A percentile compares a stretch with the other conserved stretches of the same genome.
Conservation (phyloP, 805 yeast genomes). For the Hanseniaspora vineae region DNA sequence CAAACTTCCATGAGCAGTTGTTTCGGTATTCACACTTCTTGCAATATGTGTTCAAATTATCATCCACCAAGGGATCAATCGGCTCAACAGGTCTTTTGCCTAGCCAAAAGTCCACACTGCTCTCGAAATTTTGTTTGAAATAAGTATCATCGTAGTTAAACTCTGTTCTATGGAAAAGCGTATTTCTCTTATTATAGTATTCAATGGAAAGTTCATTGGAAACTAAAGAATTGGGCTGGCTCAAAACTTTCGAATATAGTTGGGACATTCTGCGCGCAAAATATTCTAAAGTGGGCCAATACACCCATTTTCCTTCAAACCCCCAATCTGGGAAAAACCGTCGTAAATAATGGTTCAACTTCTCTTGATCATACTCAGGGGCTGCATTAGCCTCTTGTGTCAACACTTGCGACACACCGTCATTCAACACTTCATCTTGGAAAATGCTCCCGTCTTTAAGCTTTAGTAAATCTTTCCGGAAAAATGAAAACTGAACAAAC, state of each 20-base stretch:
- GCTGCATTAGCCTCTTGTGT: background rate
- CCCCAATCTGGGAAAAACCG: background rate
- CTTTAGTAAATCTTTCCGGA: constrained; percentile 31
- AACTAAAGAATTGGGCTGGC: constrained; percentile 13
- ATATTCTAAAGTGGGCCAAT: constrained; percentile 42
- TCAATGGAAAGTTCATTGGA: constrained; percentile 33
- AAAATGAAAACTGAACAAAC: constrained; percentile 24
- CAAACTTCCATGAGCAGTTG: constrained; percentile 29
- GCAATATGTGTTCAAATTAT: constrained; percentile 31
- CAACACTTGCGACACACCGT: background rate
- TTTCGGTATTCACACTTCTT: constrained; percentile 38
- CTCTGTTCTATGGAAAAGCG: constrained; percentile 6
- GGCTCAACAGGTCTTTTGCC: constrained; percentile 41
- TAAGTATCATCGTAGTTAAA: constrained; percentile 26
- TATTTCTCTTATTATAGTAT: constrained; percentile 35
- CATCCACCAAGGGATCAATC: constrained; percentile 21
- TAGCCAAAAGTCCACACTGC: constrained; percentile 41
- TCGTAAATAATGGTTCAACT: background rate
- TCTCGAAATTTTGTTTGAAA: constrained; percentile 20
- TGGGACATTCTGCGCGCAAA: constrained; percentile 45
- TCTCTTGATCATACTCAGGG: background rate
- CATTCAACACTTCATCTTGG: background rate
- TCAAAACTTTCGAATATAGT: constrained; percentile 12
- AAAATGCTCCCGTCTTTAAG: constrained; percentile 31
- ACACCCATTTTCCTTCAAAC: constrained; percentile 29